These are phyloP conservation scores for Schizothecium vesticola DNA, from an alignment of 495 filamentous ascomycete genomes.

Conservation along the genomic window DNA sequence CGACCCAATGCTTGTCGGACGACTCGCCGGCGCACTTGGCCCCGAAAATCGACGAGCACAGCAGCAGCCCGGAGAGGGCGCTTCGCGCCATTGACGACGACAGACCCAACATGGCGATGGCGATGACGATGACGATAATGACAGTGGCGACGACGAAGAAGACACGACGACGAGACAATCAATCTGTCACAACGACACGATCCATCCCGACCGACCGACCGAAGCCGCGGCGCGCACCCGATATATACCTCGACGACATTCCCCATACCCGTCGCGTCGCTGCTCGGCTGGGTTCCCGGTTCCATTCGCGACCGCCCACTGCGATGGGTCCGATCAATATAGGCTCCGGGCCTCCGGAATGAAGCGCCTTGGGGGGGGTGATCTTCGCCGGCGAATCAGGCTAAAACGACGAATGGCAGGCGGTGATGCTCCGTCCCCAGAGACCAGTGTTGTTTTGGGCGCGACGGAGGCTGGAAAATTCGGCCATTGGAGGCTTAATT, in stretches of 20 bases:
- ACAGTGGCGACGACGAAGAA: not conserved
- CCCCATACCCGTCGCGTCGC: not conserved
- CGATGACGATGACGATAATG: not conserved
- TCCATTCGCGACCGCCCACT: not conserved
- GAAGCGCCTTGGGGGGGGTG: not conserved
- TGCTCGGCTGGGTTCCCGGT: not conserved
- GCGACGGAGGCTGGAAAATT: not conserved
- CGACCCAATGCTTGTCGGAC: conserved; percentile 44
- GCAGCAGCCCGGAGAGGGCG: conserved; percentile 15
- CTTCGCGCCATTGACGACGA: conserved; percentile 2
- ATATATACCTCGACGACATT: not conserved
- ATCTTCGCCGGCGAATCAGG: not conserved
- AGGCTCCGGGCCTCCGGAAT: not conserved
- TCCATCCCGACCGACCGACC: not conserved
- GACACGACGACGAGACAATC: not conserved
- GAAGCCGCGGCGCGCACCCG: not conserved
- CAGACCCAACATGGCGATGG: not conserved
- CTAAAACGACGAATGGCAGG: not conserved
- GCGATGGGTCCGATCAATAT: not conserved
- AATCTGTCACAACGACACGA: not conserved
- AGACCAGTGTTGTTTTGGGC: not conserved
- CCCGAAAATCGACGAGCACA: conserved; percentile 9
- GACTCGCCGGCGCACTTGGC: conserved; percentile 11
- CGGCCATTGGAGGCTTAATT: not conserved
- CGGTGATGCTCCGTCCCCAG: not conserved